phyloP scores from a whole-genome alignment of 208 protist species.

The Trypanosoma scelopori region DNA sequence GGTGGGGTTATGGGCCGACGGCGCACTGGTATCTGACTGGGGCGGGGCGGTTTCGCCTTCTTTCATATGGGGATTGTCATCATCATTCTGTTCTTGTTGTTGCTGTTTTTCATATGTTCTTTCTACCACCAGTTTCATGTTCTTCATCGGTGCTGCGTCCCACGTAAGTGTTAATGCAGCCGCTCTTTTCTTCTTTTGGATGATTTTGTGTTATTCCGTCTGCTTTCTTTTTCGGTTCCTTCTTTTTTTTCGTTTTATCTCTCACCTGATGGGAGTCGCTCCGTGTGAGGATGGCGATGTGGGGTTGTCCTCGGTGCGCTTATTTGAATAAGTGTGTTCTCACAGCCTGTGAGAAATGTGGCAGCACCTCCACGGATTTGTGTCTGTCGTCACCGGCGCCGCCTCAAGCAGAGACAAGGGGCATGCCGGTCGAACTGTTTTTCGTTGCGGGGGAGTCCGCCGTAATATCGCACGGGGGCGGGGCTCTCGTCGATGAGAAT shows the following conservation, averaged over 20 bases:
- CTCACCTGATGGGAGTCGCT: not conserved
- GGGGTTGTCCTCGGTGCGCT: not conserved
- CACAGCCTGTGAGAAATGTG: not conserved
- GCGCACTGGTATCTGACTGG: conserved; percentile 16
- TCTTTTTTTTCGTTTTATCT: conserved; percentile 27
- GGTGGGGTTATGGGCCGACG: conserved; percentile 6
- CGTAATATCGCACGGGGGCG: not conserved
- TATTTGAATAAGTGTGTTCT: not conserved
- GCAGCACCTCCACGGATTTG: not conserved
- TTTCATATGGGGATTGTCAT: too few relatives aligned
- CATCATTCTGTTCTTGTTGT: too few relatives aligned
- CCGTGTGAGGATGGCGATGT: not conserved
- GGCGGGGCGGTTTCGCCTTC: too few relatives aligned
- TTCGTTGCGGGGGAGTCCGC: not conserved
- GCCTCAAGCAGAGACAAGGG: not conserved
- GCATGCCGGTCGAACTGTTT: conserved; percentile 8
- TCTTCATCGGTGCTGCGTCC: too few relatives aligned
- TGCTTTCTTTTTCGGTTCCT: not conserved
- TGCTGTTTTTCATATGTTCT: too few relatives aligned
- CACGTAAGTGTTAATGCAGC: too few relatives aligned
- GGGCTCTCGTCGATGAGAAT: not conserved
- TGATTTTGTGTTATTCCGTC: not conserved
- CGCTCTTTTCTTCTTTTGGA: too few relatives aligned
- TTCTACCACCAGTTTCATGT: too few relatives aligned
- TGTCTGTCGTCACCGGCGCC: not conserved